These are phyloP conservation scores for Lablab purpureus DNA, from an alignment of 306 rosid species.

Conservation along the genomic window DNA sequence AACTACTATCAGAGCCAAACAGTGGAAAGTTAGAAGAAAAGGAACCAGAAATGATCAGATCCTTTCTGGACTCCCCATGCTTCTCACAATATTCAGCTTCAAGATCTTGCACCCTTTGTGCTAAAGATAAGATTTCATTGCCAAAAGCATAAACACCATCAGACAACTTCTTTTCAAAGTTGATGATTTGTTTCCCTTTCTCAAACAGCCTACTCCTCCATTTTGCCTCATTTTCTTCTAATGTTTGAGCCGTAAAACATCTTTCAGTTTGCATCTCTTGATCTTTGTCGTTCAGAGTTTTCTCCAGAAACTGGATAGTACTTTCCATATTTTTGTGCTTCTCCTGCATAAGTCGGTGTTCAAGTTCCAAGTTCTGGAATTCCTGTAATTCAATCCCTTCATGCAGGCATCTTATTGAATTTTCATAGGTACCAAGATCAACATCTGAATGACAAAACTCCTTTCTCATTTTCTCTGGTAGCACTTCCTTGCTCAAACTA, in stretches of 20 bases:
- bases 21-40: conserved; percentile 34
- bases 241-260: conserved; percentile 24
- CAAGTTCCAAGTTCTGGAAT: conserved; percentile 45
- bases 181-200: conserved; percentile 47
- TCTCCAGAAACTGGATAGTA: conserved; percentile 47
- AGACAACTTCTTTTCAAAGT: conserved; percentile 51
- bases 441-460: conserved; percentile 41
- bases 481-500: conserved; percentile 41
- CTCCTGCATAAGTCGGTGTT: conserved; percentile 46
- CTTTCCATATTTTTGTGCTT: conserved; percentile 49
- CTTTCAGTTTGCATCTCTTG: conserved; percentile 45
- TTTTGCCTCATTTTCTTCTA: conserved; percentile 48
- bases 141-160: conserved; percentile 50
- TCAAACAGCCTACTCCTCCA: conserved; percentile 47
- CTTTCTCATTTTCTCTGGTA: conserved; percentile 44
- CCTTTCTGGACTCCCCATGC: conserved; percentile 32
- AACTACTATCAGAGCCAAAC: conserved; percentile 35
- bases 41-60: conserved; percentile 29
- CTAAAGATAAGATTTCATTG: conserved; percentile 40
- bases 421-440: conserved; percentile 40
- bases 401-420: conserved; percentile 50
- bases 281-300: conserved; percentile 51
- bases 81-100: conserved; percentile 36
- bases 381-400: conserved; percentile 57
- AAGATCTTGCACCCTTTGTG: conserved; percentile 52